Evolutionary conservation across 176 grass and related monocot genomes (phyloP).

Genomic region (Bromus sterilis): DNA sequence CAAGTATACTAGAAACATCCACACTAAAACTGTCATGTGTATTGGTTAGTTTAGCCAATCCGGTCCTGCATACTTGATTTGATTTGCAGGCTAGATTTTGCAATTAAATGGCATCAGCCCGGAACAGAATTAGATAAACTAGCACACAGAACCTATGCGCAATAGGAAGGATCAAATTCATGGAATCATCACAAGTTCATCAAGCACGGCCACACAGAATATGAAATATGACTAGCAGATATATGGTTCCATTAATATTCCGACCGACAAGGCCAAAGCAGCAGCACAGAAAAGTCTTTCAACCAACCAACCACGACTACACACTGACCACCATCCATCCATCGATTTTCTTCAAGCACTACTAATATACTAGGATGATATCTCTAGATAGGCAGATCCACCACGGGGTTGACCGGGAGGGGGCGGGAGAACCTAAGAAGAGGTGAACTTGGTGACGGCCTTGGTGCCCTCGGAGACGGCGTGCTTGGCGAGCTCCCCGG

Average conservation of each 20-base stretch:
- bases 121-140: too few relatives aligned
- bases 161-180: neutral
- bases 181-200: neutral
- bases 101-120: neutral
- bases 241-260: too few relatives aligned
- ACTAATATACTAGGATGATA: neutral
- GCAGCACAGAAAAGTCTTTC: neutral
- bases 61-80: too few relatives aligned
- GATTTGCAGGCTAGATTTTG: too few relatives aligned
- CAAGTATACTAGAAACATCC: too few relatives aligned
- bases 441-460: constrained; percentile 60
- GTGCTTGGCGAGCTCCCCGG: constrained; percentile 63
- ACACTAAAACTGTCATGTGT: too few relatives aligned
- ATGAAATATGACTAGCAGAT: neutral
- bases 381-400: neutral
- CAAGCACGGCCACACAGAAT: neutral
- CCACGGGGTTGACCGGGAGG: neutral
- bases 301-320: neutral
- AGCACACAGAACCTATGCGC: too few relatives aligned
- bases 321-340: neutral
- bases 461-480: constrained; percentile 56
- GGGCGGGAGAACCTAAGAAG: constrained; percentile 1
- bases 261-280: neutral
- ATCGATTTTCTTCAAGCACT: neutral
- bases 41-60: too few relatives aligned